Conservation (phyloP, 176 grass and related monocot genomes). For the Rhynchospora breviuscula region DNA sequence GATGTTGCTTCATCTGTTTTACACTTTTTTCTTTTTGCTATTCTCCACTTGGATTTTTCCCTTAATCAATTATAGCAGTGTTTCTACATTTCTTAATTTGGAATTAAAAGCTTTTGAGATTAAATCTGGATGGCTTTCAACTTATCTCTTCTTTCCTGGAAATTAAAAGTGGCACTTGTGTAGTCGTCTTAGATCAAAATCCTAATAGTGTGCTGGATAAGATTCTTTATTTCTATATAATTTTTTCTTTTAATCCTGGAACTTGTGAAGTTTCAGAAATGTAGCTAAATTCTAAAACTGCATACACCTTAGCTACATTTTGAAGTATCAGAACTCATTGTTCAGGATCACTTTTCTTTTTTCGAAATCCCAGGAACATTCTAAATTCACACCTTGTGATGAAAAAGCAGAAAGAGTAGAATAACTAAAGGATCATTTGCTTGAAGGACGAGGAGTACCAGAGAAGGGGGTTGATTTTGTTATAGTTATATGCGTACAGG, state of each 20-base stretch:
- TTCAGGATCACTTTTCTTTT: not conserved
- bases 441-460: not conserved
- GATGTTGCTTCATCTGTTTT: conserved; percentile 7
- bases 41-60: conserved; percentile 6
- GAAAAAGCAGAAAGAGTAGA: not conserved
- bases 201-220: not conserved
- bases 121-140: not conserved
- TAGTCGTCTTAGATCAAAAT: not conserved
- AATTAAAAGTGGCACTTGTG: not conserved
- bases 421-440: not conserved
- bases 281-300: not conserved
- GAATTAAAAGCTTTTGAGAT: not conserved
- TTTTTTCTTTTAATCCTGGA: not conserved
- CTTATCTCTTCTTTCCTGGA: not conserved
- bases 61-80: conserved; percentile 5
- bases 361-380: too few species aligned
- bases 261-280: not conserved
- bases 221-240: not conserved
- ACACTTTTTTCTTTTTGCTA: conserved; percentile 1
- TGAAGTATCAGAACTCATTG: not conserved
- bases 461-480: not conserved
- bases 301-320: not conserved
- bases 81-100: conserved; percentile 8
- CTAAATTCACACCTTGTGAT: not conserved
- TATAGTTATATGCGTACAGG: not conserved